Evolutionary conservation across 2,329 filamentous ascomycete genomes (phyloP), one percentile per base, ranked within the genome.

Genomic region (Malbranchea cinnamomea): DNA sequence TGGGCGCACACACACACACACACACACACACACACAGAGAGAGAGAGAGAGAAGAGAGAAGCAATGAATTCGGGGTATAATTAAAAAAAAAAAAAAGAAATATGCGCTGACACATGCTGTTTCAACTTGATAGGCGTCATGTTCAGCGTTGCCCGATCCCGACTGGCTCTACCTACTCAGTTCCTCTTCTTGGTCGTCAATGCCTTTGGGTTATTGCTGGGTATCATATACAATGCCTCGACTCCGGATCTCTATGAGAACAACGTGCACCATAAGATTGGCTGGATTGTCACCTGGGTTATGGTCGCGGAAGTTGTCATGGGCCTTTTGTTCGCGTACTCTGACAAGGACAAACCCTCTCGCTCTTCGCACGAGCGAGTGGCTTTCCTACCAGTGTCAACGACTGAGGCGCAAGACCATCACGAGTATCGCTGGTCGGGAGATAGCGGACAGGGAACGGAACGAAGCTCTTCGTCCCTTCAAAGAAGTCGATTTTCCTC

Each of bases 181-280:
- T 65, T 84, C 36, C 37, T 62, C 6, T 85, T 87, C 50, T 52
- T 79, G 24, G 56, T 63, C 1, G 49, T 65, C 20, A 82, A 84
- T 47, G 65, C 62, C 3, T 41, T 76, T 2, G 80, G 76, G 11
- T 41, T 85, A 14, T 46, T 81, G 9, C 49, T 79, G 15, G 73
- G 70, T 5, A 65, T 70, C 28, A 59, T 82, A 19, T 93, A 93
- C 61, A 83, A 89, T 50, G 65, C 68, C 34, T 73, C 69, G 39
- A 92, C 83, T 0, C 83, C 84, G 1, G 81, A 93, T 47, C 60
- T 94, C 13, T 94, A 93, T 50, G 74, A 74, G 18, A 76, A 79
- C 48, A 92, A 92, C 48, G 71, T 78, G n/a, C 85, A 94, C 52
- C 75, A 84, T 59, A 84, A 80, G 52, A 67, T 87, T 24, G 84